These are phyloP conservation scores for Daldinia sp. DNA, from an alignment of 2,329 filamentous ascomycete genomes.

Conservation along the genomic window DNA sequence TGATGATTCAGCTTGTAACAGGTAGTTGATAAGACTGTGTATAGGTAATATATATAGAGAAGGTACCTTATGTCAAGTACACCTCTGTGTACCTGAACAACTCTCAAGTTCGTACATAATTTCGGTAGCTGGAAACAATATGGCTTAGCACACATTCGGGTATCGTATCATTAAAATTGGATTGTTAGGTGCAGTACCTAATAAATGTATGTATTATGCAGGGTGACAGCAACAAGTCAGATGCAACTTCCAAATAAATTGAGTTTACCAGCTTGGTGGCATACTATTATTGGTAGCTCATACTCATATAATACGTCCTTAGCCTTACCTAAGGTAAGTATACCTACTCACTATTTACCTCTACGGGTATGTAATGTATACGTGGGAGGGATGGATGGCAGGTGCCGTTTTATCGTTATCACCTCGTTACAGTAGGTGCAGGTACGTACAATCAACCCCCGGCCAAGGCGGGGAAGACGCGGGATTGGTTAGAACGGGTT, in stretches of 20 bases:
- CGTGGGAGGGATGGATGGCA: background rate
- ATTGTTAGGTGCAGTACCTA: background rate
- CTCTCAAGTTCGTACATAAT: no score
- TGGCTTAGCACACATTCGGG: background rate
- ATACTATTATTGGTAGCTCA: conserved; percentile 16
- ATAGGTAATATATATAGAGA: no score
- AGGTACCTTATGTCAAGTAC: no score
- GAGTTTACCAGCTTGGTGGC: conserved; percentile 3
- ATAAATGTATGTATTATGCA: conserved; percentile 13
- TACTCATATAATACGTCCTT: background rate
- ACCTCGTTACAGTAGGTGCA: conserved; percentile 11
- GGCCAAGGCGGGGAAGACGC: conserved; percentile 36
- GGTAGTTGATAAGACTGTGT: no score
- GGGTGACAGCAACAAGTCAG: conserved; percentile 1
- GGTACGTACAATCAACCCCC: background rate
- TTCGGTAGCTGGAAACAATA: background rate
- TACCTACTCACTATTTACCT: background rate
- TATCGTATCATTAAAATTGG: background rate
- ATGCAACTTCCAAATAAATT: conserved; percentile 16
- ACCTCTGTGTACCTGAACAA: no score
- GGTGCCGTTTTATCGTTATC: conserved; percentile 23
- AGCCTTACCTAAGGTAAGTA: background rate
- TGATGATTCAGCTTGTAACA: no score
- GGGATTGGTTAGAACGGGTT: conserved; percentile 26
- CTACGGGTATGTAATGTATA: background rate